phyloP scores from a whole-genome alignment of 768 basidiomycete genomes.

The Lentinula guzmanii region DNA sequence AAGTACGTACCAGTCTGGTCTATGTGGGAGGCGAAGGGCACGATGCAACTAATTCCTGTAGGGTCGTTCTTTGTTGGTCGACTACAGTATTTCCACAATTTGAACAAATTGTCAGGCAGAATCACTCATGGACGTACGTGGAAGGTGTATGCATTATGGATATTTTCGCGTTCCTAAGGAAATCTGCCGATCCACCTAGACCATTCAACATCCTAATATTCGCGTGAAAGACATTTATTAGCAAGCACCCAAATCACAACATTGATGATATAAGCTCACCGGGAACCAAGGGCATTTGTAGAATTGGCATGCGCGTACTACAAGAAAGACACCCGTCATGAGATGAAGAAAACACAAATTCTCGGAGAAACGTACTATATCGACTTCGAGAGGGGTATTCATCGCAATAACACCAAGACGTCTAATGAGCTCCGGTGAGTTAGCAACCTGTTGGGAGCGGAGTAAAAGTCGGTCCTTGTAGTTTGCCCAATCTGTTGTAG shows the following conservation, averaged over 20 bases:
- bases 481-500: slow-evolving; percentile 30
- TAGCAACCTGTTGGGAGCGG: slow-evolving; percentile 45
- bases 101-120: too few relatives aligned
- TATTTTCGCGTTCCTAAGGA: slow-evolving; percentile 42
- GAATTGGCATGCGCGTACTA: slow-evolving; percentile 47
- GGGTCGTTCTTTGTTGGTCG: slow-evolving; percentile 42
- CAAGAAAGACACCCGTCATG: neutral
- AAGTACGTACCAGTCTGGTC: slow-evolving; percentile 39
- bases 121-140: slow-evolving; percentile 19
- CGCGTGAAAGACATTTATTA: neutral
- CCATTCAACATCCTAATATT: slow-evolving; percentile 38
- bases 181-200: slow-evolving; percentile 42
- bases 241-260: too few relatives aligned
- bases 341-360: neutral
- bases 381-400: slow-evolving; percentile 47
- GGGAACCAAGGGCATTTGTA: slow-evolving; percentile 42
- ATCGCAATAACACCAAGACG: slow-evolving; percentile 44
- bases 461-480: slow-evolving; percentile 43
- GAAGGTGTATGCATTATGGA: slow-evolving; percentile 48
- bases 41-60: slow-evolving; percentile 44
- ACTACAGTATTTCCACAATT: slow-evolving; percentile 11
- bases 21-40: slow-evolving; percentile 40
- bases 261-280: slow-evolving; percentile 10
- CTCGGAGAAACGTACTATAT: slow-evolving; percentile 28
- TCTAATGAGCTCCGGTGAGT: slow-evolving; percentile 43